phyloP scores from a whole-genome alignment of 2,329 filamentous ascomycete genomes.

The Phialophora verrucosa region DNA sequence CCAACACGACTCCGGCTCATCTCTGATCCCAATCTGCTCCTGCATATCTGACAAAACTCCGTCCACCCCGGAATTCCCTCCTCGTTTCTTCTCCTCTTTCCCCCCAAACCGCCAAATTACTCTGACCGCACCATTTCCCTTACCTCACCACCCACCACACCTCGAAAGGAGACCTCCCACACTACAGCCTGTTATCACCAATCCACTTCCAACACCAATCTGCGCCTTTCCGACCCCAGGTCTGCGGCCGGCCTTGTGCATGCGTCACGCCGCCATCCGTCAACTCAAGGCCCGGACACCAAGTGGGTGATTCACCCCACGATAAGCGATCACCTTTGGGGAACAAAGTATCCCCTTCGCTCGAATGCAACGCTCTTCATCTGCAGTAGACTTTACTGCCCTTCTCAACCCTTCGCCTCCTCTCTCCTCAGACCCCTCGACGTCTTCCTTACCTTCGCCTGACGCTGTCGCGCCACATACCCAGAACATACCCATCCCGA shows the following conservation, averaged over 20 bases:
- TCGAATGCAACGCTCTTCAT: constrained; percentile 41
- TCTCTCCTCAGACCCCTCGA: constrained; percentile 14
- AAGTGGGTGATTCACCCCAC: constrained; percentile 38
- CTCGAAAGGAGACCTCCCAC: constrained; percentile 25
- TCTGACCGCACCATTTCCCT: constrained; percentile 33
- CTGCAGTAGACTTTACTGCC: constrained; percentile 40
- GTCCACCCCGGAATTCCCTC: constrained; percentile 19
- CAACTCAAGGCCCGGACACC: constrained; percentile 9
- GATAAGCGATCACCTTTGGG: constrained; percentile 39
- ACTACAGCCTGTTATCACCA: constrained; percentile 22
- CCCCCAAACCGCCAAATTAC: constrained; percentile 25
- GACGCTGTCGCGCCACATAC: constrained; percentile 18
- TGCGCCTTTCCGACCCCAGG: constrained; percentile 34
- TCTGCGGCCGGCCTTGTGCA: constrained; percentile 21
- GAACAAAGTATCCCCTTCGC: constrained; percentile 32
- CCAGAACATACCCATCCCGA: constrained; percentile 14
- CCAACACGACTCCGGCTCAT: constrained; percentile 25
- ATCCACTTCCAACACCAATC: constrained; percentile 27
- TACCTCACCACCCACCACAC: constrained; percentile 24
- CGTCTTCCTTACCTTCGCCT: constrained; percentile 34
- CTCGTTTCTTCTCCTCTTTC: constrained; percentile 25
- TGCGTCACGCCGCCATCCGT: constrained; percentile 32
- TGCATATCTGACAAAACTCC: constrained; percentile 25
- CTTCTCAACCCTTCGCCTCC: constrained; percentile 38
- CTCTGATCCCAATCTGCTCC: constrained; percentile 23